Base-by-base conservation (phyloP, 345 rosid genomes). In the Sonneratia caseolaris region DNA sequence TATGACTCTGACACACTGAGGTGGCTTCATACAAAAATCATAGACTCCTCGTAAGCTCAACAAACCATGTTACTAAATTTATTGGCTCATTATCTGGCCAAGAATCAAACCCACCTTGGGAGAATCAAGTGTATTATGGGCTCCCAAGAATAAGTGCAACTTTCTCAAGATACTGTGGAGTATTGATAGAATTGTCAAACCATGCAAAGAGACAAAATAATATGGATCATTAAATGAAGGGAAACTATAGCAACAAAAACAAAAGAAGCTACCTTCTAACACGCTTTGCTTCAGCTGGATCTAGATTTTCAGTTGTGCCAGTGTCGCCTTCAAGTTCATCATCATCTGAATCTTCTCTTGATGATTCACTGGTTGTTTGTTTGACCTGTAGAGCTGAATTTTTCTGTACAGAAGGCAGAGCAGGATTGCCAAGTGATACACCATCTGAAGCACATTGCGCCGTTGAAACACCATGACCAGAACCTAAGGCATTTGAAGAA, bases 291-390 rank as follows among this genome's bases (percentile, higher is more conserved):
- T 65, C 78, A 37, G 78, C 75, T 9, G 87, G 96, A 78, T 80
- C 90, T 80, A 48, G 69, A 72, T 81, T 75, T 51, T 84, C 92
- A 56, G 87, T 80, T 42, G 85, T 92, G 82, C 84, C 98, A 27
- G 84, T 90, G 76, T 92, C 98, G 71, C 88, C 93, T 69, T 95
- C 94, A 81, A 90, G 88, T 40, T 89, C 99, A 45, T 95, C 97
- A 43, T 88, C 93, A 88, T 53, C 59, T 53, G 59, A 53, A 53
- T 53, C 59, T 53, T 53, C 59, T 82, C 93, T 82, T 0, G 98
- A 92, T 37, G 97, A 92, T n/a, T 90, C 99, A 81, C 98, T 92
- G 4, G 85, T 86, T 64, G 91, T 82, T 84, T 89, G 97, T 89
- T 85, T 85, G 55, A 73, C 76, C 75, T 80, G 89, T 37, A 56